Evolutionary conservation across 768 basidiomycete genomes (phyloP), one percentile per base, ranked within the genome.

Genomic region (Gloeostereum incarnatum): DNA sequence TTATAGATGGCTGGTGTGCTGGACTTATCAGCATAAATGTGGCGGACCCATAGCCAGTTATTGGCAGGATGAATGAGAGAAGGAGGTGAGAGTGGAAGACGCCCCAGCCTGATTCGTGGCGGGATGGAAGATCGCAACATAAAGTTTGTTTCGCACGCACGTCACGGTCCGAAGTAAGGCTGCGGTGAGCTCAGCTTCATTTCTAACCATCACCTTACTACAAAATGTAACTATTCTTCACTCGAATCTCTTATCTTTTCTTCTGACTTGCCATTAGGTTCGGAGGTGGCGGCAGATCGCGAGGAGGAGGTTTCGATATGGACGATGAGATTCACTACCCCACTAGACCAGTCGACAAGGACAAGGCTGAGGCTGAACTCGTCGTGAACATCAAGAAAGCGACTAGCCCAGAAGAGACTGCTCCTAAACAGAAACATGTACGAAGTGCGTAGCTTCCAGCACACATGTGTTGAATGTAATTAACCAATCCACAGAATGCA

Each of bases 351-450:
- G 96, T 99, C 18, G 94, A 98, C 66, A 97, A 89, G 68, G 96
- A 98, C 54, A 96, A 92, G 68, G 92, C 91, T 32, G 96, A 99
- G 57, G 74, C 81, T 39, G 96, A 98, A 58, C 76, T 99, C 13
- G 80, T 81, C 13, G 71, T 93, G 23, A 92, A 94, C 55, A 93
- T 99, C 60, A 99, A 99, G 74, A 99, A 99, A 58, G 96, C 96
- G 3, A 97, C 93, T 5, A 91, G 76, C 53, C 68, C 90, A 29
- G 96, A 99, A 36, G 96, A 98, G 66, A 76, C 79, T 20, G 94
- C 96, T 4, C 96, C 96, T 6, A 99, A 99, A 61, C 93, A 97
- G 73, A 99, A 99, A 57, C 96, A 99, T 56, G 96, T 99, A 51
- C 78, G 96, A 57, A 98, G 94, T 97, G 63, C 57, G 83, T 70